A percentile compares a stretch with the other conserved stretches of the same genome.
These are phyloP conservation scores for Beauveria australis DNA, from an alignment of 2,329 filamentous ascomycete genomes.

Conservation along the genomic window DNA sequence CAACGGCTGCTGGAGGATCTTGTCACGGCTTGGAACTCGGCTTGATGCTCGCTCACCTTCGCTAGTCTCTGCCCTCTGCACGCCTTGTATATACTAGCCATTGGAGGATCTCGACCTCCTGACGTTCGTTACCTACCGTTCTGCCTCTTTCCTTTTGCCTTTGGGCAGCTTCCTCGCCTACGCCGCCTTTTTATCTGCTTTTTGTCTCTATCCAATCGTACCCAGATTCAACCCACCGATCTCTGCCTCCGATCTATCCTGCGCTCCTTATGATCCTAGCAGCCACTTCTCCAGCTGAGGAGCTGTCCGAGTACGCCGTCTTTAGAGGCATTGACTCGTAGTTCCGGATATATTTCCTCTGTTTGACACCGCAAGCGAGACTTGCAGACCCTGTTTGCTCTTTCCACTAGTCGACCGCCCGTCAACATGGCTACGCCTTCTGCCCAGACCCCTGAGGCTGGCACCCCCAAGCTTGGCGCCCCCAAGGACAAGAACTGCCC, in stretches of 20 bases:
- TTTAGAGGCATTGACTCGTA: constrained; percentile 8
- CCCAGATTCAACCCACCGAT: neutral
- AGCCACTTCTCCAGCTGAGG: constrained; percentile 14
- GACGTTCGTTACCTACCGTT: constrained; percentile 11
- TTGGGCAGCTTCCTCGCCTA: constrained; percentile 13
- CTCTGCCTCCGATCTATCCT: constrained; percentile 14
- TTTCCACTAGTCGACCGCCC: constrained; percentile 9
- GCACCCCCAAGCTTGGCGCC: constrained; percentile 34
- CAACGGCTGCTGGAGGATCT: constrained; percentile 15
- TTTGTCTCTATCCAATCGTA: neutral
- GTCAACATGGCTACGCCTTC: constrained; percentile 26
- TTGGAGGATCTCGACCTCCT: constrained; percentile 13
- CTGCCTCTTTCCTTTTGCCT: constrained; percentile 10
- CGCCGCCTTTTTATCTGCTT: neutral
- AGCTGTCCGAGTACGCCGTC: constrained; percentile 11
- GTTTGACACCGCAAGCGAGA: neutral
- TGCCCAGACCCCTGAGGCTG: constrained; percentile 27
- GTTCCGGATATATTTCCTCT: neutral
- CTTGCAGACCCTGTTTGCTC: neutral
- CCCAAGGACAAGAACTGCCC: constrained; percentile 82
- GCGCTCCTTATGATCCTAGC: constrained; percentile 23
- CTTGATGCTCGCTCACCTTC: constrained; percentile 26
- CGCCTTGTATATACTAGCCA: constrained; percentile 20
- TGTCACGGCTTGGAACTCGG: constrained; percentile 17
- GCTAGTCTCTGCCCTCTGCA: constrained; percentile 30